phyloP scores from a whole-genome alignment of 208 protist species.

The Trichomonas tenax region DNA sequence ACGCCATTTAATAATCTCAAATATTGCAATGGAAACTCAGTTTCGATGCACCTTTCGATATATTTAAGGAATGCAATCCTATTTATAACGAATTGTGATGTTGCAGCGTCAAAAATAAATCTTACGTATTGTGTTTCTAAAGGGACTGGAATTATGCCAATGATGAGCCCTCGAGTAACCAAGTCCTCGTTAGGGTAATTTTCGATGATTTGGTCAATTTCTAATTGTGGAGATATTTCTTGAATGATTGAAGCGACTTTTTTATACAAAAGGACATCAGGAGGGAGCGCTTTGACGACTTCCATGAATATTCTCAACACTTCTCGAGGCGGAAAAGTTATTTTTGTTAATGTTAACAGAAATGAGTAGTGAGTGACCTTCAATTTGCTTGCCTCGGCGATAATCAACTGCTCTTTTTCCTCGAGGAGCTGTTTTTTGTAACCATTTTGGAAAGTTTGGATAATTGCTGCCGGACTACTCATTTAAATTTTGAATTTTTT shows the following conservation, averaged over 20 bases:
- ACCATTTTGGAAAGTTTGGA: neutral
- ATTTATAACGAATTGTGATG: neutral
- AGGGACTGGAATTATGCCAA: neutral
- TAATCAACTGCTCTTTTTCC: neutral
- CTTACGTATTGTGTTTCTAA: neutral
- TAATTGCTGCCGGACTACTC: neutral
- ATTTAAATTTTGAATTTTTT: too few relatives aligned
- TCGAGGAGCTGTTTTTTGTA: neutral
- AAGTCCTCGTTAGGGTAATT: neutral
- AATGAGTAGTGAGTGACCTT: neutral
- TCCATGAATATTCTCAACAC: neutral
- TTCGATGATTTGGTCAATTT: neutral
- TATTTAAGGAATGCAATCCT: neutral
- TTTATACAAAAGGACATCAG: neutral
- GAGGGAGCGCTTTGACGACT: neutral
- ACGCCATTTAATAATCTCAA: neutral
- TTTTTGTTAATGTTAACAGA: neutral
- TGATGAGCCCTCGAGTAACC: neutral
- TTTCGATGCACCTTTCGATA: neutral
- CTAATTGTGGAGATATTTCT: neutral
- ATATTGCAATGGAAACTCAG: neutral
- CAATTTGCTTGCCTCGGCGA: neutral
- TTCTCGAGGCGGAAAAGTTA: neutral
- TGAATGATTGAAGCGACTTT: neutral
- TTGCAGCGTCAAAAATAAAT: neutral